Conservation (phyloP, 2,329 filamentous ascomycete species). For the Fusarium continuum region DNA sequence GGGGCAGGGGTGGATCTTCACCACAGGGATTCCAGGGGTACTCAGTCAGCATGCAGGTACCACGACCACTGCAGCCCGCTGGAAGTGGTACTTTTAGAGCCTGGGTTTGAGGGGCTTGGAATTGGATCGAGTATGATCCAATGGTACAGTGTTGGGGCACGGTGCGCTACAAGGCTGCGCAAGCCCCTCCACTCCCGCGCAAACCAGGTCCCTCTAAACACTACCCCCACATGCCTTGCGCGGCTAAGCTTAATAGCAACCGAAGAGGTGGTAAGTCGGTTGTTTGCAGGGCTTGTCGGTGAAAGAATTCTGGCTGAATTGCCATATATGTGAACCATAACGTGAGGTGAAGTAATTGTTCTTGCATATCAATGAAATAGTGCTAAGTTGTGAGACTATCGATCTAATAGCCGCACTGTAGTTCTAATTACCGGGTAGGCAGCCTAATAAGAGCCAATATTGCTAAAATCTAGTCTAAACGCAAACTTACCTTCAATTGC, state of each 20-base stretch:
- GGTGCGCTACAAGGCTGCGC: constrained; percentile 32
- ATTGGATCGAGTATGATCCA: constrained; percentile 1
- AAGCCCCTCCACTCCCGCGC: constrained; percentile 33
- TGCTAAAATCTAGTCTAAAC: constrained; percentile 17
- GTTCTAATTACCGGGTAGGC: too few relatives aligned
- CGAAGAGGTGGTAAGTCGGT: background rate
- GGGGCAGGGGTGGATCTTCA: constrained; percentile 31
- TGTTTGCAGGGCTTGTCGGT: background rate
- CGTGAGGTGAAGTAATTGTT: background rate
- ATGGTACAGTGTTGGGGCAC: constrained; percentile 25
- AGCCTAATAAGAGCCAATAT: constrained; percentile 13
- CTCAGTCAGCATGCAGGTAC: constrained; percentile 33
- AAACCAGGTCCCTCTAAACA: constrained; percentile 30
- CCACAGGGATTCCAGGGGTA: constrained; percentile 28
- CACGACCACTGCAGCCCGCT: constrained; percentile 18
- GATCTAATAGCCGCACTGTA: too few relatives aligned
- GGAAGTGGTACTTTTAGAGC: constrained; percentile 20
- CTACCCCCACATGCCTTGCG: constrained; percentile 25
- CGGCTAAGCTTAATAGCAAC: constrained; percentile 31
- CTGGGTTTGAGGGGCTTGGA: constrained; percentile 1
- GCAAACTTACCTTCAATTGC: background rate
- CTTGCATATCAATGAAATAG: too few relatives aligned
- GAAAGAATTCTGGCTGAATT: background rate
- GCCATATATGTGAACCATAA: background rate
- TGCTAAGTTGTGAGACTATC: too few relatives aligned